Evolutionary conservation across 2,329 filamentous ascomycete genomes (phyloP).

Genomic region (Hymenoscyphus scutula): DNA sequence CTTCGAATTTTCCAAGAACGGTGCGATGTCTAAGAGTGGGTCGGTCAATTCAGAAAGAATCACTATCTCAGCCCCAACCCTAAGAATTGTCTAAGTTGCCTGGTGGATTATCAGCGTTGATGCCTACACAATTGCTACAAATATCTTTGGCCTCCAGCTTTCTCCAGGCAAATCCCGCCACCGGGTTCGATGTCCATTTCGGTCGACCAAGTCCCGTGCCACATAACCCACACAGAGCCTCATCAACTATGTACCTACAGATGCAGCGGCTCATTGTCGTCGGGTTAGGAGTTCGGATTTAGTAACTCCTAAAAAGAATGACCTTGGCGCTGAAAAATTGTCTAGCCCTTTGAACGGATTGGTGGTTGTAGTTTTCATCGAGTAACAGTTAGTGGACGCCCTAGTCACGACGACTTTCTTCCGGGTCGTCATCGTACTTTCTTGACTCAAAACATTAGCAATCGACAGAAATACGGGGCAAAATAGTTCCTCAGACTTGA

Average conservation of each 20-base stretch:
- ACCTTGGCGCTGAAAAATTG: not conserved
- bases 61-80: too few species aligned
- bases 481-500: not conserved
- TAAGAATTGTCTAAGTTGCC: too few species aligned
- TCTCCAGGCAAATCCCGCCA: not conserved
- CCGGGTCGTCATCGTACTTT: not conserved
- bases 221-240: not conserved
- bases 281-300: constrained; percentile 2
- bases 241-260: not conserved
- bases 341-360: not conserved
- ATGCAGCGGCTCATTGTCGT: not conserved
- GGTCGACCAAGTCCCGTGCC: not conserved
- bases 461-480: not conserved
- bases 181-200: not conserved
- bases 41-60: too few species aligned
- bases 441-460: not conserved
- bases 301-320: not conserved
- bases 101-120: too few species aligned
- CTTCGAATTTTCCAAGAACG: too few species aligned
- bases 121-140: too few species aligned
- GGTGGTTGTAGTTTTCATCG: not conserved
- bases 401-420: not conserved
- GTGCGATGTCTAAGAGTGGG: too few species aligned
- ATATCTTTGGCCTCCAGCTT: not conserved
- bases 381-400: not conserved